Conservation (phyloP, 2,329 filamentous ascomycete species). For the Alternaria sp. region DNA sequence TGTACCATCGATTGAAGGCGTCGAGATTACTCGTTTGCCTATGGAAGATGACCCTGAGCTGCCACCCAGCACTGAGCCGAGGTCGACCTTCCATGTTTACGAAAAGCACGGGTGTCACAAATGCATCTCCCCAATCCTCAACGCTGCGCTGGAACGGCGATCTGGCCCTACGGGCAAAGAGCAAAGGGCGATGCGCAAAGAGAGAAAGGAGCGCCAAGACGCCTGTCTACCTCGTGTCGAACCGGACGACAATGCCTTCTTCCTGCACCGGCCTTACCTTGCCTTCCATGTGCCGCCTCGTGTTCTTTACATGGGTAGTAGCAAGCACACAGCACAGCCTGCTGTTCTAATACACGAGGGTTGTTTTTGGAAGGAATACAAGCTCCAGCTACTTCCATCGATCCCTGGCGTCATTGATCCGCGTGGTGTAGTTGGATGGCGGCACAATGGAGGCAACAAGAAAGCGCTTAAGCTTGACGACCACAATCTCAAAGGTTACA, state of each 20-base stretch:
- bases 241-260: conserved; percentile 32
- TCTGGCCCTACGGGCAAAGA: conserved; percentile 24
- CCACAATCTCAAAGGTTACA: conserved; percentile 39
- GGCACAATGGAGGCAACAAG: conserved; percentile 30
- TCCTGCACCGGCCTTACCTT: conserved; percentile 43
- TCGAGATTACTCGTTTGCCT: background rate
- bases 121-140: background rate
- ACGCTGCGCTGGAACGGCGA: background rate
- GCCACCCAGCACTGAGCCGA: background rate
- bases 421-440: conserved; percentile 40
- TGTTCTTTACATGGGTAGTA: conserved; percentile 36
- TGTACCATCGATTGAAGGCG: background rate
- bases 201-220: conserved; percentile 22
- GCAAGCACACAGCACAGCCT: conserved; percentile 24
- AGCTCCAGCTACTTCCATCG: conserved; percentile 39
- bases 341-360: conserved; percentile 38
- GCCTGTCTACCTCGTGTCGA: conserved; percentile 8
- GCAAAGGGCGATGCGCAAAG: conserved; percentile 19
- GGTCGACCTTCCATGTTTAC: conserved; percentile 10
- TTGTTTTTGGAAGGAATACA: conserved; percentile 43
- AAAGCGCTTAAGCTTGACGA: conserved; percentile 21
- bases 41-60: background rate
- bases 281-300: conserved; percentile 43
- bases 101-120: conserved; percentile 1
- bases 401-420: conserved; percentile 41